Evolutionary conservation across 1,139 yeast species (phyloP), one percentile per base, ranked within the genome.

Genomic region (Debaryomyces nepalensis): DNA sequence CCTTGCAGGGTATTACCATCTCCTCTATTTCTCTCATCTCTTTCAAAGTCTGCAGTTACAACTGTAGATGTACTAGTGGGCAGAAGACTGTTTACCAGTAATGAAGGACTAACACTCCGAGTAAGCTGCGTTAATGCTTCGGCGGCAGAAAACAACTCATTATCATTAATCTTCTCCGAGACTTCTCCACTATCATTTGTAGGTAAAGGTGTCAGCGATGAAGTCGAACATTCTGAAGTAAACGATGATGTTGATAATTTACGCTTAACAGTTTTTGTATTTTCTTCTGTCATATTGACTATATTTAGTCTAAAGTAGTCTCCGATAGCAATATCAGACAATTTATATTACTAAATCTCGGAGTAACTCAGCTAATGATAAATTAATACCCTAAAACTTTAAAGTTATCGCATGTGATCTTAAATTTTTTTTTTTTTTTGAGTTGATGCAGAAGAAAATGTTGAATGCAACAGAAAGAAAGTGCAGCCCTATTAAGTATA

Each of bases 91-190:
- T 24, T 12, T 12, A 20, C 31, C 14, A 26, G 39, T 5, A 49
- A 46, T 15, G 53, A 50, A 2, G 53, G 42, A 4, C 41, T 42
- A 4, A 35, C 33, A 4, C 47, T 43, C 32, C 55, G 53, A 19
- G 64, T 66, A 38, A 69, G 61, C 44, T 61, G 66, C 3, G 78
- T 66, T 40, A 73, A 60, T 4, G 73, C 74, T 45, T 71, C 72
- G 4, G 77, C 77, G 0, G 78, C 77, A 18, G 64, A 54, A 9
- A 67, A 68, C 30, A 68, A 46, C 29, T 66, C 73, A 21, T 55
- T 55, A 40, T 63, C 66, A 29, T 40, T 33, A 15, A 14, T 10
- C 20, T n/a, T 34, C 10, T 16, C 22, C n/a, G 30, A 11, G 10
- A 21, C 18, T 16, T 34, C 22, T 10, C 16, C 21, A 24, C 15